Evolutionary conservation across 139 green algal species (phyloP), one percentile per base, ranked within the genome.

Genomic region (Tetradesmus lagerheimii): DNA sequence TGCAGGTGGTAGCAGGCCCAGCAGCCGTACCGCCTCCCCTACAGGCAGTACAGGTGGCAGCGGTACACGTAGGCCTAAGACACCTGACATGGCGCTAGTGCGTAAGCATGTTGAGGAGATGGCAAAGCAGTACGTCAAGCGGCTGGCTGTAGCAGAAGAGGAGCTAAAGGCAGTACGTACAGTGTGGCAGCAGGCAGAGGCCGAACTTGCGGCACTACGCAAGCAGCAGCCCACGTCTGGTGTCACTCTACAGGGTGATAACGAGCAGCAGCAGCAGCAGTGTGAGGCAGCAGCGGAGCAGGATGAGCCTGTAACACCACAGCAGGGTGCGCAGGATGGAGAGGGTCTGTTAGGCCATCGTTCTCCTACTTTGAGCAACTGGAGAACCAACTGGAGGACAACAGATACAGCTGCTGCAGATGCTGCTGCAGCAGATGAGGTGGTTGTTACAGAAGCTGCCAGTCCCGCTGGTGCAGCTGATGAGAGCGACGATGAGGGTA

Each of bases 181-280:
- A 16, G 83, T 88, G 38, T 88, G 83, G 83, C 83, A 88, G 64
- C 83, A 80, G 62, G 83, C 83, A 88, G 83, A 88, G 41, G 83
- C n/a, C 1, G 83, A 88, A 27, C 83, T 88, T 23, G 64, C 38
- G 37, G 83, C 62, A 20, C 38, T 88, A 29, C 37, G 83, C 0
- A 41, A 41, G 35, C 82, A 79, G 82, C 82, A 87, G 82, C 57
- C 53, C 29, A 37, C 29, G 1, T 8, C 66, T 29, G 12, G 8
- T 34, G 18, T 76, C 20, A 5, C 66, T 12, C 14, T 16, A 29
- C 34, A 43, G 83, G 38, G n/a, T n/a, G n/a, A n/a, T n/a, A n/a
- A n/a, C n/a, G n/a, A 66, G 38, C 82, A 79, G 35, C 62, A 43
- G 82, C n/a, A 34, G 64, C 64, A 31, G 83, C 38, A 64, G 38